Percentiles rank a stretch among this genome's conserved stretches.
phyloP scores from a whole-genome alignment of 2,329 filamentous ascomycete species.

The Trichophyton verrucosum region DNA sequence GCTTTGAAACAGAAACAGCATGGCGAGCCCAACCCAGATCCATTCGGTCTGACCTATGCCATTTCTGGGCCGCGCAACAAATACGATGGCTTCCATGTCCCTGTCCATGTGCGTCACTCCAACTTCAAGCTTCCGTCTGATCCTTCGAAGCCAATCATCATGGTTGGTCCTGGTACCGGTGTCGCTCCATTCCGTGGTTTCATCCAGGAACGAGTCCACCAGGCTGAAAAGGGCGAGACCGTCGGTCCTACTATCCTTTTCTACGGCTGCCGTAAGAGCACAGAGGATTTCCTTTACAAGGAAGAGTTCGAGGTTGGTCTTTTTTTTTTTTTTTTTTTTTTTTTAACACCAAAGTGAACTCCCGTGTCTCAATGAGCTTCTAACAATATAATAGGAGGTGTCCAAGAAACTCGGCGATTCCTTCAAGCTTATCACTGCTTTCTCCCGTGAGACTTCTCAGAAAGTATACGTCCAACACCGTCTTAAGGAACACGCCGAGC shows the following conservation, averaged over 20 bases:
- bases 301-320: slow-evolving; percentile 78
- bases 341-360: too few species aligned
- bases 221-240: slow-evolving; percentile 63
- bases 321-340: not conserved
- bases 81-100: slow-evolving; percentile 89
- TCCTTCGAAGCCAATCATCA: slow-evolving; percentile 83
- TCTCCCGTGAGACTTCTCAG: slow-evolving; percentile 74
- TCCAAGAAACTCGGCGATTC: slow-evolving; percentile 72
- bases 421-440: slow-evolving; percentile 83
- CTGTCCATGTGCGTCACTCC: slow-evolving; percentile 90
- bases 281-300: slow-evolving; percentile 88
- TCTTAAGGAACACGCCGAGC: slow-evolving; percentile 66
- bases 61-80: slow-evolving; percentile 87
- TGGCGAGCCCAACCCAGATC: slow-evolving; percentile 55
- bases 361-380: not conserved
- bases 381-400: slow-evolving; percentile 50
- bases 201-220: slow-evolving; percentile 80
- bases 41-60: slow-evolving; percentile 75
- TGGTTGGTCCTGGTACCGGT: slow-evolving; percentile 92
- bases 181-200: slow-evolving; percentile 90
- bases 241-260: slow-evolving; percentile 85
- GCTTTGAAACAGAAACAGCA: slow-evolving; percentile 96
- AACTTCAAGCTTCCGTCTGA: slow-evolving; percentile 99
- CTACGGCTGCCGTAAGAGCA: slow-evolving; percentile 78
- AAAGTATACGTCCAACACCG: slow-evolving; percentile 98